Evolutionary conservation across 768 basidiomycete species (phyloP).

Genomic region (Mycena leptocephala): DNA sequence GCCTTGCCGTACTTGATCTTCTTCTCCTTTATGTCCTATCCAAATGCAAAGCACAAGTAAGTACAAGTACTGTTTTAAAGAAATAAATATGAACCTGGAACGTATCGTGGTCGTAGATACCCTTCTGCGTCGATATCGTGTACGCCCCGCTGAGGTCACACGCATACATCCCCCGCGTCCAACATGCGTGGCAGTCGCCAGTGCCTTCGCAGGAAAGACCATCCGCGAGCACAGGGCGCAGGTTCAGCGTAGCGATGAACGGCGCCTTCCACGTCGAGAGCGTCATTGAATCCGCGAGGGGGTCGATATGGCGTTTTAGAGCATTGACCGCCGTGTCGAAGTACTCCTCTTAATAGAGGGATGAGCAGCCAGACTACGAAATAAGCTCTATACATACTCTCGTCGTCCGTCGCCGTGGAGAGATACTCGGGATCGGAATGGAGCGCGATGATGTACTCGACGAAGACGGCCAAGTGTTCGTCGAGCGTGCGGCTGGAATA

Average conservation of each 20-base stretch:
- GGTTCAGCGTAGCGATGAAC: conserved; percentile 31
- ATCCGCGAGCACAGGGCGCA: conserved; percentile 29
- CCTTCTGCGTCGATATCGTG: conserved; percentile 29
- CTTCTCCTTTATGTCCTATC: conserved; percentile 24
- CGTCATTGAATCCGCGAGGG: conserved; percentile 33
- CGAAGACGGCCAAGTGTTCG: conserved; percentile 33
- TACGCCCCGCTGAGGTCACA: conserved; percentile 28
- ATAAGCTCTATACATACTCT: conserved; percentile 17
- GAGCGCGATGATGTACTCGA: conserved; percentile 34
- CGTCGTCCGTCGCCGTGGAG: conserved; percentile 26
- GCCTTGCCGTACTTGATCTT: conserved; percentile 31
- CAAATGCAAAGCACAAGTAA: background rate
- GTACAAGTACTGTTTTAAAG: too few species aligned
- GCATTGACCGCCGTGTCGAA: conserved; percentile 30
- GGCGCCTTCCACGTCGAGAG: conserved; percentile 36
- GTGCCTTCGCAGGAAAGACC: conserved; percentile 17
- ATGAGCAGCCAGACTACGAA: background rate
- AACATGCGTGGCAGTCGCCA: conserved; percentile 33
- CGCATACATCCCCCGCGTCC: conserved; percentile 34
- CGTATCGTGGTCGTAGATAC: conserved; percentile 31
- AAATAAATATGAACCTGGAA: conserved; percentile 15
- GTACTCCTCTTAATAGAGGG: conserved; percentile 16
- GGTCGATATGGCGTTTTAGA: conserved; percentile 22
- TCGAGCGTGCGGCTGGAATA: conserved; percentile 33
- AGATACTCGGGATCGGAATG: conserved; percentile 28